phyloP scores from a whole-genome alignment of 2,329 filamentous ascomycete species.

The Orbilia javanica region DNA sequence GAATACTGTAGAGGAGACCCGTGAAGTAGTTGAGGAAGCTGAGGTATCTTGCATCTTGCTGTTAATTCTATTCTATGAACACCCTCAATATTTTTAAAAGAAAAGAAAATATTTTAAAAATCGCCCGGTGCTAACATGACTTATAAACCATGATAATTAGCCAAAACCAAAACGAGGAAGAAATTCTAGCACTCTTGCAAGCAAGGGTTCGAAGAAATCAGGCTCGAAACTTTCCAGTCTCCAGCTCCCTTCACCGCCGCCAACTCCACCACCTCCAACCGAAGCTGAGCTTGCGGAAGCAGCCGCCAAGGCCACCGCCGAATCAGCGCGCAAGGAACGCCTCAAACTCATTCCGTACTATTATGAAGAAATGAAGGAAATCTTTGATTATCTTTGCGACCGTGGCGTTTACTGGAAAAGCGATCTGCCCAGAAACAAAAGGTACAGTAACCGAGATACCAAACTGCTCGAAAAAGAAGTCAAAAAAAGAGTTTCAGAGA shows the following conservation, averaged over 20 bases:
- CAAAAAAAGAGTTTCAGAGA: slow-evolving; percentile 28
- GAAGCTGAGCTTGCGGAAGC: slow-evolving; percentile 18
- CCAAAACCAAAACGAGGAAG: slow-evolving; percentile 16
- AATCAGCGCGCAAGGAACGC: slow-evolving; percentile 23
- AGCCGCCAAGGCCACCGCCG: neutral
- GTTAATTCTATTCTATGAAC: too few species aligned
- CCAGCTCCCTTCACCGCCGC: slow-evolving; percentile 8
- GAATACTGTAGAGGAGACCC: neutral
- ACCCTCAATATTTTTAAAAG: too few species aligned
- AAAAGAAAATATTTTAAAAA: neutral
- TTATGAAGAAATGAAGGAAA: slow-evolving; percentile 52
- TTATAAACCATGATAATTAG: neutral
- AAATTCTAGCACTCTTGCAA: neutral
- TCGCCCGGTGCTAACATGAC: neutral
- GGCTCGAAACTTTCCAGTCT: neutral
- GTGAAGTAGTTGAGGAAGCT: neutral
- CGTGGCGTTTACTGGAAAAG: slow-evolving; percentile 42
- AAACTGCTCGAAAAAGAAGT: slow-evolving; percentile 51
- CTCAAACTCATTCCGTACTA: slow-evolving; percentile 32
- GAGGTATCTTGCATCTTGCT: slow-evolving; percentile 8
- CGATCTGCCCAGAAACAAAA: slow-evolving; percentile 46
- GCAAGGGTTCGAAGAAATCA: neutral
- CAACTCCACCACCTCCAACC: slow-evolving; percentile 22
- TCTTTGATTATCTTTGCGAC: slow-evolving; percentile 47
- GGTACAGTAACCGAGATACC: slow-evolving; percentile 45